phyloP scores from a whole-genome alignment of 371 early-diverging fungal genomes.

The Apophysomyces ossiformis region DNA sequence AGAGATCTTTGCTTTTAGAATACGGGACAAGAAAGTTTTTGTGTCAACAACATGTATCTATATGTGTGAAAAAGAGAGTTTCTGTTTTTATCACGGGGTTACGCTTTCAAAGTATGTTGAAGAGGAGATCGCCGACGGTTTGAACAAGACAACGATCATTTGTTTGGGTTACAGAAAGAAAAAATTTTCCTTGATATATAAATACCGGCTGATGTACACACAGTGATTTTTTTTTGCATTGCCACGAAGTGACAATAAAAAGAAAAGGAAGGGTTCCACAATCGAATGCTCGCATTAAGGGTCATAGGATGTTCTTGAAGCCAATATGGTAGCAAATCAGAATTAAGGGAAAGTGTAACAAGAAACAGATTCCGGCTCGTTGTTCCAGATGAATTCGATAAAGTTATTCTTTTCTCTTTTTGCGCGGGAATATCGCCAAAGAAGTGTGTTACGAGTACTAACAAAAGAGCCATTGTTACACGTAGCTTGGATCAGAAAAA shows the following conservation, averaged over 20 bases:
- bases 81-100: background rate
- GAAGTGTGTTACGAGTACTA: background rate
- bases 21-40: no score
- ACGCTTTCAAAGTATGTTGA: background rate
- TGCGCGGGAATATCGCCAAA: background rate
- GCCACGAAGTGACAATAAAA: background rate
- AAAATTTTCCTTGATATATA: background rate
- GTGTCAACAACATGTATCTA: background rate
- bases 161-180: slow-evolving; percentile 9
- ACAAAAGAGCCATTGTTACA: slow-evolving; percentile 1
- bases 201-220: background rate
- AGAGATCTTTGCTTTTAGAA: no score
- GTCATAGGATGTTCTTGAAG: background rate
- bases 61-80: background rate
- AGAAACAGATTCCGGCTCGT: background rate
- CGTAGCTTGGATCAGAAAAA: background rate
- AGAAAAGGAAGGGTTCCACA: background rate
- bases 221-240: background rate
- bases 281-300: background rate
- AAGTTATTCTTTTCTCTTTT: background rate
- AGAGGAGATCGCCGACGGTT: slow-evolving; percentile 6
- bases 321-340: background rate
- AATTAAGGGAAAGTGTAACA: background rate
- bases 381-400: background rate
- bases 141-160: slow-evolving; percentile 4